These are phyloP conservation scores for Sclerotinia subarctica DNA, from an alignment of 2,329 filamentous ascomycete species.

Conservation along the genomic window DNA sequence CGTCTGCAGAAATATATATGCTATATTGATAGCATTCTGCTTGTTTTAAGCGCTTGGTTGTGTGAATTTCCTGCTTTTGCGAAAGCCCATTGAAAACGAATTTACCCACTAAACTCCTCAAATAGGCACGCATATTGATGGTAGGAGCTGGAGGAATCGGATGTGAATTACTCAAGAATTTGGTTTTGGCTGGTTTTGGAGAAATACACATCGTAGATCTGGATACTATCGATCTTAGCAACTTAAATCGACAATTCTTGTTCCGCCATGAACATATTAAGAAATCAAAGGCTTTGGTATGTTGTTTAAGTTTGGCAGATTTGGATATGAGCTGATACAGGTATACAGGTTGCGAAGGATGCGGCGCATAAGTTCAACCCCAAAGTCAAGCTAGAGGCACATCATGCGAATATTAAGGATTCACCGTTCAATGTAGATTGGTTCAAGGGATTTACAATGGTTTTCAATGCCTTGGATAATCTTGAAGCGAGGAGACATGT, in stretches of 20 bases:
- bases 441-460: constrained; percentile 78
- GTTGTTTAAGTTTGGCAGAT: constrained; percentile 35
- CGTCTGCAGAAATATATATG: background rate
- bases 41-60: background rate
- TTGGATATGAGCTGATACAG: constrained; percentile 20
- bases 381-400: constrained; percentile 76
- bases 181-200: constrained; percentile 86
- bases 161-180: constrained; percentile 95
- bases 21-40: background rate
- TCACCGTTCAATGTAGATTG: constrained; percentile 79
- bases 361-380: constrained; percentile 89
- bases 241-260: constrained; percentile 95
- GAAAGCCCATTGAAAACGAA: constrained; percentile 6
- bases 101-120: constrained; percentile 38
- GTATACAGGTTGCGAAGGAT: constrained; percentile 77
- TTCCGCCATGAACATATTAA: constrained; percentile 98
- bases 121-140: constrained; percentile 80
- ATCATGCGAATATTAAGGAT: constrained; percentile 96
- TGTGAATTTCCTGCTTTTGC: constrained; percentile 15
- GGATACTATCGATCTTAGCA: constrained; percentile 96
- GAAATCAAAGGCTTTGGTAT: constrained; percentile 87
- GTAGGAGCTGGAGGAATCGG: constrained; percentile 97
- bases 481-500: constrained; percentile 90
- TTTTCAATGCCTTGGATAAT: constrained; percentile 97
- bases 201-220: constrained; percentile 95